These are phyloP conservation scores for Pythium dissimile DNA, from an alignment of 352 stramenopile genomes.

Conservation along the genomic window DNA sequence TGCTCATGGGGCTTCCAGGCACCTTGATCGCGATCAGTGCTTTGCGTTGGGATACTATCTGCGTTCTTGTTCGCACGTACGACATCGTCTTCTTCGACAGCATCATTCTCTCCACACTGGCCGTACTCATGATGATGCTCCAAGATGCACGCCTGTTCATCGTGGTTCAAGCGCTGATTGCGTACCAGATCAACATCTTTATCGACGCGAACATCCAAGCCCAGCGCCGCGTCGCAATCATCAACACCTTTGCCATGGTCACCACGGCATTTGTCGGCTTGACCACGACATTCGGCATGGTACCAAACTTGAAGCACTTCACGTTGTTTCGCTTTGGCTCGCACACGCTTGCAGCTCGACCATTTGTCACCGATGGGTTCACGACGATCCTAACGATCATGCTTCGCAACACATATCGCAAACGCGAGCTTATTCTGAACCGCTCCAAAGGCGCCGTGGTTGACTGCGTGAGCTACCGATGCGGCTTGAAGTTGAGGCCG, in stretches of 20 bases:
- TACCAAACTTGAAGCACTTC: conserved; percentile 7
- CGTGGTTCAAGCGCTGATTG: conserved; percentile 1
- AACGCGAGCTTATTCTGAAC: conserved; percentile 1
- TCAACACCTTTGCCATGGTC: conserved; percentile 9
- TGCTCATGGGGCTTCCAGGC: not conserved
- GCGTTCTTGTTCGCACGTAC: conserved; percentile 13
- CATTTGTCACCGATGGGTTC: conserved; percentile 16
- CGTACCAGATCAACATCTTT: conserved; percentile 20
- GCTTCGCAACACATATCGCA: conserved; percentile 15
- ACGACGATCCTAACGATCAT: conserved; percentile 14
- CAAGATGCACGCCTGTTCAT: conserved; percentile 6
- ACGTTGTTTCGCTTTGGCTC: not conserved
- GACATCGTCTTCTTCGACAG: conserved; percentile 17
- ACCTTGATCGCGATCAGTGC: not conserved
- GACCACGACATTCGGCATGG: not conserved
- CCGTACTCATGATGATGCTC: conserved; percentile 4
- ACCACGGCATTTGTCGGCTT: not conserved
- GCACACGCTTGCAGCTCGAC: not conserved
- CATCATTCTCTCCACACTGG: conserved; percentile 1
- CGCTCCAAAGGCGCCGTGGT: conserved; percentile 10
- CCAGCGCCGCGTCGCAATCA: conserved; percentile 3
- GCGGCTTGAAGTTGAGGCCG: conserved; percentile 6
- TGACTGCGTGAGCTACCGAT: conserved; percentile 22
- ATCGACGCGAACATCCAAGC: conserved; percentile 18
- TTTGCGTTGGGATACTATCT: conserved; percentile 2